phyloP scores from a whole-genome alignment of 2,329 filamentous ascomycete species.

The Epichloe elymi region DNA sequence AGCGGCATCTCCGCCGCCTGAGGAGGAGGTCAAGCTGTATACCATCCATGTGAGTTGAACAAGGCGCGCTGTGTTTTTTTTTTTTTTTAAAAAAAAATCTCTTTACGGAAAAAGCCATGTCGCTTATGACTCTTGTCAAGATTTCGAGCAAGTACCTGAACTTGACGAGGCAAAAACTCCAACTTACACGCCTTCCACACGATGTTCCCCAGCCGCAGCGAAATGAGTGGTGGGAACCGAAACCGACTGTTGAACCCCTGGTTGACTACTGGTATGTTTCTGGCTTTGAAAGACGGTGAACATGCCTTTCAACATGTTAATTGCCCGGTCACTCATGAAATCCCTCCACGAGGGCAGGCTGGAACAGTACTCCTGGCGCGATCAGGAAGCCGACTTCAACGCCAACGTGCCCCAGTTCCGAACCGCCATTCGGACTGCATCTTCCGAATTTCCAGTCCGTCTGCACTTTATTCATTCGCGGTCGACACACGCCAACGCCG shows the following conservation, averaged over 20 bases:
- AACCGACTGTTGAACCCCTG: conserved; percentile 47
- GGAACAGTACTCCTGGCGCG: conserved; percentile 52
- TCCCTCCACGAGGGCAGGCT: conserved; percentile 31
- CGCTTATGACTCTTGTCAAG: conserved; percentile 21
- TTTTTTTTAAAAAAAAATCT: no score
- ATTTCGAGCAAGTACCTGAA: conserved; percentile 55
- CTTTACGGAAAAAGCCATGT: background rate
- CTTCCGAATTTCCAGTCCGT: conserved; percentile 30
- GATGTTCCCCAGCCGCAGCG: conserved; percentile 36
- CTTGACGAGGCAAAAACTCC: conserved; percentile 53
- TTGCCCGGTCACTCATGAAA: background rate
- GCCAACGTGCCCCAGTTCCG: conserved; percentile 49
- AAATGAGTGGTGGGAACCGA: conserved; percentile 45
- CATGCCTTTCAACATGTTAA: background rate
- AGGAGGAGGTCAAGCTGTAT: conserved; percentile 39
- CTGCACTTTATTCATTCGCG: conserved; percentile 53
- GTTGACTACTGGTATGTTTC: conserved; percentile 48
- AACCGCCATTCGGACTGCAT: conserved; percentile 34
- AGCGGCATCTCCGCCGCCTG: conserved; percentile 10
- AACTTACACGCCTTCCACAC: conserved; percentile 51
- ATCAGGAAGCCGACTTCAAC: conserved; percentile 46
- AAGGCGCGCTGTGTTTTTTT: background rate
- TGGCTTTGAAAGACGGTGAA: background rate
- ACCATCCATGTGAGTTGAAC: conserved; percentile 38
- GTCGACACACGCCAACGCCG: conserved; percentile 37